A percentile compares a stretch with the other conserved stretches of the same genome.
These are phyloP conservation scores for Onygenales sp. DNA, from an alignment of 2,329 filamentous ascomycete species.

Conservation along the genomic window DNA sequence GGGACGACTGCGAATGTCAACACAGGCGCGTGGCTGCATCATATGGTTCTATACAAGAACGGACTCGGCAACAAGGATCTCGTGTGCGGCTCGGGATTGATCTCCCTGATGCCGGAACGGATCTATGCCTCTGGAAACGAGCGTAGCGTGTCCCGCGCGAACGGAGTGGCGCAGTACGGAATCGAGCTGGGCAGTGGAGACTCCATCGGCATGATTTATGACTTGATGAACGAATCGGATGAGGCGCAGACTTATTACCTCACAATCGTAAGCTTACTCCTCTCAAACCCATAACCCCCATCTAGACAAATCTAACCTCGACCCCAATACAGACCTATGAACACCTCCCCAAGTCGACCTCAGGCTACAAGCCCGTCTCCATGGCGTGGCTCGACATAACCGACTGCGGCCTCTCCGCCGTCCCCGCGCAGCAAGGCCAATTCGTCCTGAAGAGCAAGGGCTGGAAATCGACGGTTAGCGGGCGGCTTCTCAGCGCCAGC, in stretches of 20 bases:
- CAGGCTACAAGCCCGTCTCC: background rate
- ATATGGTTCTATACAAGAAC: slow-evolving; percentile 9
- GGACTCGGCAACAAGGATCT: background rate
- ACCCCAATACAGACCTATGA: slow-evolving; percentile 1
- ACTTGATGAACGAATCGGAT: slow-evolving; percentile 5
- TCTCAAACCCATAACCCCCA: background rate
- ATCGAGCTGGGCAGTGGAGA: background rate
- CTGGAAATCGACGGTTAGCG: background rate
- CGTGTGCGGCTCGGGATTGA: background rate
- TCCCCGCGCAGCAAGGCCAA: slow-evolving; percentile 1
- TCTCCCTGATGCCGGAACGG: background rate
- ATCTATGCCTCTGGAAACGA: slow-evolving; percentile 4
- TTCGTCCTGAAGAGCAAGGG: background rate
- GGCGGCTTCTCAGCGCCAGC: background rate
- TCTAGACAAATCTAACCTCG: background rate
- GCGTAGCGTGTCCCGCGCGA: slow-evolving; percentile 1
- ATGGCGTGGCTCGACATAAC: slow-evolving; percentile 5
- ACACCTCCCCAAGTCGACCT: background rate
- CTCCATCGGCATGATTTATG: slow-evolving; percentile 2
- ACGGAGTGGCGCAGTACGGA: background rate
- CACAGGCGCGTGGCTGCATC: slow-evolving; percentile 23
- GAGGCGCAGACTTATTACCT: background rate
- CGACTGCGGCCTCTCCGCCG: slow-evolving; percentile 1
- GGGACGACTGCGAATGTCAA: slow-evolving; percentile 22
- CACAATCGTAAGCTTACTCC: background rate